These are phyloP conservation scores for Hypoxylon subgilvum DNA, from an alignment of 495 filamentous ascomycete genomes.

Conservation along the genomic window DNA sequence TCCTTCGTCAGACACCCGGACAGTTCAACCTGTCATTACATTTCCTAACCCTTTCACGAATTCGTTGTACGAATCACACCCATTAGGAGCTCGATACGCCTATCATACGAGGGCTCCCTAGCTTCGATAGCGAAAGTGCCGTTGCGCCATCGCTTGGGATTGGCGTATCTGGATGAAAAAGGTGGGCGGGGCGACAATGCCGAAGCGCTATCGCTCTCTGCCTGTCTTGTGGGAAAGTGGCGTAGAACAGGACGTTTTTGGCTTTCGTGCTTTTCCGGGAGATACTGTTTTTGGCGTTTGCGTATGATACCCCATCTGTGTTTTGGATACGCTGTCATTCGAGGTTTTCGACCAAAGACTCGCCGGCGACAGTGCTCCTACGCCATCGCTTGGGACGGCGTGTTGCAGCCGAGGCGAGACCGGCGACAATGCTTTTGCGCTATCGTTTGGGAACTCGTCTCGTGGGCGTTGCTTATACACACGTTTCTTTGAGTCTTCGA, in stretches of 20 bases:
- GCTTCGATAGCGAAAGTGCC: slow-evolving; percentile 51
- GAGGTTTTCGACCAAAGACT: slow-evolving; percentile 43
- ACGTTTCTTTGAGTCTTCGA: slow-evolving; percentile 40
- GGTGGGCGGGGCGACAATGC: slow-evolving; percentile 48
- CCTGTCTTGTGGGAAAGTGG: slow-evolving; percentile 32
- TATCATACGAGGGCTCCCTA: slow-evolving; percentile 32
- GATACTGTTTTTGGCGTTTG: slow-evolving; percentile 35
- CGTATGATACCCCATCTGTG: slow-evolving; percentile 65
- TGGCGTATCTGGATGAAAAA: slow-evolving; percentile 31
- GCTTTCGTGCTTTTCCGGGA: slow-evolving; percentile 18
- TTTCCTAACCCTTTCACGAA: slow-evolving; percentile 23
- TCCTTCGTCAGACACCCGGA: slow-evolving; percentile 9
- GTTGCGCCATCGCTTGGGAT: slow-evolving; percentile 51
- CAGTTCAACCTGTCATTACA: slow-evolving; percentile 43
- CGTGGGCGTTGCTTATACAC: slow-evolving; percentile 57
- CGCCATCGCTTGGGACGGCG: slow-evolving; percentile 65
- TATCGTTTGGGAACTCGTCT: slow-evolving; percentile 58
- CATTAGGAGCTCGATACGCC: slow-evolving; percentile 31
- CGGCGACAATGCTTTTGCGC: slow-evolving; percentile 61
- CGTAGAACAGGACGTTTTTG: slow-evolving; percentile 20
- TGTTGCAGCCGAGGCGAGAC: slow-evolving; percentile 57
- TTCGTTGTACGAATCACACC: slow-evolving; percentile 23
- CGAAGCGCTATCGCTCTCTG: slow-evolving; percentile 48
- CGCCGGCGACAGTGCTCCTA: slow-evolving; percentile 63
- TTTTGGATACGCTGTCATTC: slow-evolving; percentile 57